Percentiles rank a stretch among this genome's conserved stretches.
These are phyloP conservation scores for Hordeum pubiflorum DNA, from an alignment of 202 grass and related monocot genomes.

Conservation along the genomic window DNA sequence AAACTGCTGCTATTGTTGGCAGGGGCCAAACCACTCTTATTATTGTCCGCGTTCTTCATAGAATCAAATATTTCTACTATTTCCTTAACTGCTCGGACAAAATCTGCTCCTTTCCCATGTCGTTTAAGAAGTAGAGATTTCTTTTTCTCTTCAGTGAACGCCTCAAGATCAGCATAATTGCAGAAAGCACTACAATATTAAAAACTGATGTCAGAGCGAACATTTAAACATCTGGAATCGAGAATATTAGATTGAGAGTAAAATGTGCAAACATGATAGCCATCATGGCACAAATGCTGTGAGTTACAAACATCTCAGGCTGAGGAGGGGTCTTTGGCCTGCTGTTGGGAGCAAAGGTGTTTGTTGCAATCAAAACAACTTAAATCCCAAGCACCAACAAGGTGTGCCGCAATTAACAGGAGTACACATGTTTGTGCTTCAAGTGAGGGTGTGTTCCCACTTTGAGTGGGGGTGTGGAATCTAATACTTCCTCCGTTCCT, in stretches of 20 bases:
- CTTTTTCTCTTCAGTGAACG: constrained; percentile 97
- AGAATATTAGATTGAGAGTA: constrained; percentile 10
- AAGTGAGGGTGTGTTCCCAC: neutral
- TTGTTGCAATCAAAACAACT: neutral
- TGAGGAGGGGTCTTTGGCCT: neutral
- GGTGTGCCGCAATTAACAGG: neutral
- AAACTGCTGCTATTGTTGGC: constrained; percentile 28
- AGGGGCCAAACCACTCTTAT: constrained; percentile 16
- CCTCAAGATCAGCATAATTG: constrained; percentile 87
- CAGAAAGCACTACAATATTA: constrained; percentile 74
- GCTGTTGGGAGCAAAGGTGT: neutral
- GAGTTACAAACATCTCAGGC: neutral
- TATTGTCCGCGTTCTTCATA: constrained; percentile 51
- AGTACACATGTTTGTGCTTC: neutral
- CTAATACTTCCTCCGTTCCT: neutral
- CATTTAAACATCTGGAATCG: neutral
- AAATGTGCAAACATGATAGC: neutral
- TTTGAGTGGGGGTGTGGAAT: neutral
- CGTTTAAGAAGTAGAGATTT: constrained; percentile 68
- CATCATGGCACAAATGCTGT: neutral
- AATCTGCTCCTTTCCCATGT: constrained; percentile 89
- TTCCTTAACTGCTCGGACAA: constrained; percentile 87
- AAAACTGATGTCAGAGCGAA: constrained; percentile 27
- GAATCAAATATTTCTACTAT: constrained; percentile 85
- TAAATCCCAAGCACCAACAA: neutral